phyloP scores from a whole-genome alignment of 345 rosid genomes.

The Pelargonium nanum region DNA sequence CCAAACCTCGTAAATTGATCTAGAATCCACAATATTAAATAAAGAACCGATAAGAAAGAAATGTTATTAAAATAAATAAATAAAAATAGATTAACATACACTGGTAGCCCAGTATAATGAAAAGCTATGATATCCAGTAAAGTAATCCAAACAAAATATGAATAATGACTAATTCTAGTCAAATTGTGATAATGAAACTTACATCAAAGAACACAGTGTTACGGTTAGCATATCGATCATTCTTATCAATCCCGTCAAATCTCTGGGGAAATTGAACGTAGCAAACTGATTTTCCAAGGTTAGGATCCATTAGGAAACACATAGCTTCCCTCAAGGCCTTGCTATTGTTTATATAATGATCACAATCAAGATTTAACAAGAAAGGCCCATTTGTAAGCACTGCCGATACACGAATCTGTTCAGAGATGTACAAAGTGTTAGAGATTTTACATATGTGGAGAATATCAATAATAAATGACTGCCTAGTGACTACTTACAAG shows the following conservation, averaged over 20 bases:
- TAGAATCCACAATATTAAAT: not conserved
- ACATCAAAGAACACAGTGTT: slow-evolving; percentile 18
- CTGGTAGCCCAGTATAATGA: not conserved
- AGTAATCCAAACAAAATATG: too few relatives aligned
- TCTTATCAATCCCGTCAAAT: slow-evolving; percentile 12
- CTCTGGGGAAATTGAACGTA: slow-evolving; percentile 23
- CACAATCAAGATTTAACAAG: slow-evolving; percentile 13
- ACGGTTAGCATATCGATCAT: slow-evolving; percentile 16
- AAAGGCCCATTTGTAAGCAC: slow-evolving; percentile 16
- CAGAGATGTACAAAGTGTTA: not conserved
- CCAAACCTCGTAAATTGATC: slow-evolving; percentile 23
- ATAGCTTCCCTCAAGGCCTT: slow-evolving; percentile 21
- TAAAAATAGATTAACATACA: not conserved
- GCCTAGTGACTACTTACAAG: slow-evolving; percentile 7
- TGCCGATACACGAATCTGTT: slow-evolving; percentile 19
- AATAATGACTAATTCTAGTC: too few relatives aligned
- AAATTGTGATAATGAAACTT: not conserved
- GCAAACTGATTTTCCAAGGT: slow-evolving; percentile 12
- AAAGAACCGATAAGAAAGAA: too few relatives aligned
- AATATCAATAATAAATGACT: not conserved
- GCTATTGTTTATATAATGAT: slow-evolving; percentile 15
- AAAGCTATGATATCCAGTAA: not conserved
- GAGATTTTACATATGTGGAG: not conserved
- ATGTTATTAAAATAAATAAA: not conserved
- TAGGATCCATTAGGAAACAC: slow-evolving; percentile 25